A percentile compares a stretch with the other conserved stretches of the same genome.
phyloP scores from a whole-genome alignment of 1,284 basidiomycete species.

The Albatrellus sp. region DNA sequence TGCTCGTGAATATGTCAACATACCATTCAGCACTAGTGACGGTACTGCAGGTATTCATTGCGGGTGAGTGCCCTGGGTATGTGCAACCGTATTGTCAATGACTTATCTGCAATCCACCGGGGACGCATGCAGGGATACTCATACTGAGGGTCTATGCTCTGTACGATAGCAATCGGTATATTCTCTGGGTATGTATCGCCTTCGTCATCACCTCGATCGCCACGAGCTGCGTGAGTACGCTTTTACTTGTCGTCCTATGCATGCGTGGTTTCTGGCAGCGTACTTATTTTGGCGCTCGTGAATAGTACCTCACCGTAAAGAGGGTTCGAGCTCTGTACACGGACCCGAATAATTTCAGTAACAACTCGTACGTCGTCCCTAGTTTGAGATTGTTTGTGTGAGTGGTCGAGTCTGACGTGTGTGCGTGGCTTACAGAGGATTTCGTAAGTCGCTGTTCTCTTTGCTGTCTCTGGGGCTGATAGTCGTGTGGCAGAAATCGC shows the following conservation, averaged over 20 bases:
- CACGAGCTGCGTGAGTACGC: slow-evolving; percentile 16
- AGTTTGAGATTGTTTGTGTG: no score
- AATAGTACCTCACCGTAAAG: neutral
- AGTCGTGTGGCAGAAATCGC: slow-evolving; percentile 9
- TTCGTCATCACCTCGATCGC: slow-evolving; percentile 14
- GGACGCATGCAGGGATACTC: slow-evolving; percentile 20
- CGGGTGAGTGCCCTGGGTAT: slow-evolving; percentile 16
- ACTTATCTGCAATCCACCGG: neutral
- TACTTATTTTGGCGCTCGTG: neutral
- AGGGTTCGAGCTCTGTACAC: no score
- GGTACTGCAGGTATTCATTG: slow-evolving; percentile 22
- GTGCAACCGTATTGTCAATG: neutral
- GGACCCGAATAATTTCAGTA: no score
- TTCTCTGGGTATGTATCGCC: slow-evolving; percentile 17
- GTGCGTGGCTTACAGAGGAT: neutral
- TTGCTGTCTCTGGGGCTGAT: slow-evolving; percentile 6
- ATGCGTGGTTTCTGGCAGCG: slow-evolving; percentile 1
- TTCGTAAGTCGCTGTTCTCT: slow-evolving; percentile 2
- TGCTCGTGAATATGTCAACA: neutral
- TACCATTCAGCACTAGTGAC: slow-evolving; percentile 25
- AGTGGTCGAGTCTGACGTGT: neutral
- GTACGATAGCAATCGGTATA: slow-evolving; percentile 22
- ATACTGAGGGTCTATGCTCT: slow-evolving; percentile 31
- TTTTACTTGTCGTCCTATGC: no score
- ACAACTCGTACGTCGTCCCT: no score